Evolutionary conservation across 2,329 filamentous ascomycete species (phyloP).

Genomic region (Fusarium mexicanum): DNA sequence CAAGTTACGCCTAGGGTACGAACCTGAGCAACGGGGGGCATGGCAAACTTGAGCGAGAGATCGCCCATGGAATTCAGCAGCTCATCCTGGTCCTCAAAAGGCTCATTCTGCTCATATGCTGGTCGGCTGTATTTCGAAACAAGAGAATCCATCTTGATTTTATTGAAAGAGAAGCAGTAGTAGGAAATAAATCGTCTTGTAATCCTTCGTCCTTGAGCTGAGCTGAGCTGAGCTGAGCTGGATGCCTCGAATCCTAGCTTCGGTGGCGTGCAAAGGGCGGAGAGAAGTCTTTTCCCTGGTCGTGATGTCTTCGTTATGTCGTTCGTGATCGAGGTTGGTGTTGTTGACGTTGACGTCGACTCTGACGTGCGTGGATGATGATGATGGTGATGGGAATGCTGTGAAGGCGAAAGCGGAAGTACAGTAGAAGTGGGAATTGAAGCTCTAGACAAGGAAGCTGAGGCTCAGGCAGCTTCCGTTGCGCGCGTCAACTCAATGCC

Average conservation of each 20-base stretch:
- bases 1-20: slow-evolving; percentile 44
- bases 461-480: slow-evolving; percentile 56
- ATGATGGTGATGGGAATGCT: background rate
- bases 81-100: slow-evolving; percentile 77
- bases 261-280: background rate
- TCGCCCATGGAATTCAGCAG: slow-evolving; percentile 76
- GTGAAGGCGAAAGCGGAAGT: slow-evolving; percentile 12
- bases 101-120: slow-evolving; percentile 75
- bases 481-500: slow-evolving; percentile 52
- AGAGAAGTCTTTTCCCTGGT: background rate
- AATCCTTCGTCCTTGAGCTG: slow-evolving; percentile 10
- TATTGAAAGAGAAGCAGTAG: slow-evolving; percentile 2
- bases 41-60: slow-evolving; percentile 91
- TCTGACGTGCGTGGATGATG: background rate
- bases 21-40: slow-evolving; percentile 92
- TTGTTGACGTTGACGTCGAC: slow-evolving; percentile 10
- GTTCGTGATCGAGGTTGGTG: slow-evolving; percentile 17
- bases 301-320: slow-evolving; percentile 18
- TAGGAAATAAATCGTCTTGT: slow-evolving; percentile 12
- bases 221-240: slow-evolving; percentile 22
- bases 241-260: slow-evolving; percentile 10
- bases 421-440: slow-evolving; percentile 21
- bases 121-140: slow-evolving; percentile 91
- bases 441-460: slow-evolving; percentile 39
- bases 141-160: slow-evolving; percentile 82